Percentiles rank a stretch among this genome's conserved stretches.
Conservation (phyloP, 2,329 filamentous ascomycete species). For the Zymoseptoria passerinii region DNA sequence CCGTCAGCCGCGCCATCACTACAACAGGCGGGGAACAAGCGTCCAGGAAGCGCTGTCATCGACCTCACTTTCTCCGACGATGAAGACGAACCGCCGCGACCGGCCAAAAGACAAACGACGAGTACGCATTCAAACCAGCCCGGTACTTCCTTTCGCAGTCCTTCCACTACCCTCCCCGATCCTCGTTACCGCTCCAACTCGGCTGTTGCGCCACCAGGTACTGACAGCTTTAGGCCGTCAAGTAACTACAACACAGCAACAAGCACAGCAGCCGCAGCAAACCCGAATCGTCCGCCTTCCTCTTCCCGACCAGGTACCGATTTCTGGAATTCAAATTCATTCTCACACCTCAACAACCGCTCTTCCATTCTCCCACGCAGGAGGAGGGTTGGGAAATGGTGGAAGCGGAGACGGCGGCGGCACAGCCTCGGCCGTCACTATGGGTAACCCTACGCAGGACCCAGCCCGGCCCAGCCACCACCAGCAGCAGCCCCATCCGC, state of each 20-base stretch:
- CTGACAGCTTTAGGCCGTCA: slow-evolving; percentile 21
- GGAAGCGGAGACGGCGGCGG: background rate
- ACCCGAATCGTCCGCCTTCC: background rate
- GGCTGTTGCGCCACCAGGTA: slow-evolving; percentile 8
- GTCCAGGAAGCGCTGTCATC: slow-evolving; percentile 39
- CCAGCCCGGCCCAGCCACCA: background rate
- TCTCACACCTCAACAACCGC: background rate
- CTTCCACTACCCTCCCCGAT: slow-evolving; percentile 18
- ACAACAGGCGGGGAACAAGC: slow-evolving; percentile 33
- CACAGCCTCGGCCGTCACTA: background rate
- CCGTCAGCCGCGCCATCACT: slow-evolving; percentile 28
- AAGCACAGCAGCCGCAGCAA: background rate
- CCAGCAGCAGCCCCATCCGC: background rate
- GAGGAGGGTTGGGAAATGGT: background rate
- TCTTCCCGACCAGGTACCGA: background rate
- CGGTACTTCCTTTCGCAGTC: slow-evolving; percentile 14
- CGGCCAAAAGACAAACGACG: slow-evolving; percentile 26
- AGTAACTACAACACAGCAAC: slow-evolving; percentile 7
- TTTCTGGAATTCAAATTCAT: background rate
- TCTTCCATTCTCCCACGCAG: background rate
- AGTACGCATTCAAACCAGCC: slow-evolving; percentile 18
- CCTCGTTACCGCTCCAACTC: slow-evolving; percentile 13
- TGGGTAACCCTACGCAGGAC: background rate
- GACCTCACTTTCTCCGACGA: slow-evolving; percentile 43
- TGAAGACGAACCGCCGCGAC: slow-evolving; percentile 35